Percentiles rank a stretch among this genome's conserved stretches.
Conservation (phyloP, 345 rosid species). For the Eucalyptus erythrocorys region DNA sequence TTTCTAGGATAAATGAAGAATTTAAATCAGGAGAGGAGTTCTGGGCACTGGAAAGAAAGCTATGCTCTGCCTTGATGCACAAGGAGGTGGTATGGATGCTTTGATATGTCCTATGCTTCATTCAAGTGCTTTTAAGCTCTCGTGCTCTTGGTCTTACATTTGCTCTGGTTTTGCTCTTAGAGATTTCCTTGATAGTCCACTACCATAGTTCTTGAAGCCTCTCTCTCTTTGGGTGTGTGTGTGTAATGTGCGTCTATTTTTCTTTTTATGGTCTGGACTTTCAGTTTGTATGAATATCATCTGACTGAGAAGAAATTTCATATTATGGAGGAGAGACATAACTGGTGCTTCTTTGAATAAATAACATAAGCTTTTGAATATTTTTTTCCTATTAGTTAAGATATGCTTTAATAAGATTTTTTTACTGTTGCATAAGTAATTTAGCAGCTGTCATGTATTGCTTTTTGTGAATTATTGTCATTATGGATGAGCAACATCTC, state of each 20-base stretch:
- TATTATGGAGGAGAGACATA: not conserved
- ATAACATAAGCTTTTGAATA: not conserved
- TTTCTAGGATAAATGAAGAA: conserved; percentile 55
- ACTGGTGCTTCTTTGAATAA: not conserved
- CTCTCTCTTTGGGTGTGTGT: not conserved
- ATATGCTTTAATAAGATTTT: not conserved
- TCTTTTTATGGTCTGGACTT: not conserved
- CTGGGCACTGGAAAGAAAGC: conserved; percentile 88
- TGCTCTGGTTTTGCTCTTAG: not conserved
- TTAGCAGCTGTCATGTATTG: not conserved
- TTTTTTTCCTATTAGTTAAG: not conserved
- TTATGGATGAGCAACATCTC: not conserved
- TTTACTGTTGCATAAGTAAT: not conserved
- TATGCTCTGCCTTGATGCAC: conserved; percentile 46
- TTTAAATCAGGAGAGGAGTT: conserved; percentile 62
- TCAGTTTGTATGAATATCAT: not conserved
- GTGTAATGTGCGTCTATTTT: not conserved
- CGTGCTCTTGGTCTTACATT: not conserved
- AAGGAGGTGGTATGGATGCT: conserved; percentile 30
- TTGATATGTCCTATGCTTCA: not conserved
- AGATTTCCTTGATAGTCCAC: not conserved
- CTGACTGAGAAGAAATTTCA: not conserved
- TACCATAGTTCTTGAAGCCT: not conserved
- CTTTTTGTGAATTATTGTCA: not conserved
- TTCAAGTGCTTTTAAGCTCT: not conserved